Percentiles rank a stretch among this genome's conserved stretches.
phyloP scores from a whole-genome alignment of 192 early-diverging fungal species.

The Coemansia sp. region DNA sequence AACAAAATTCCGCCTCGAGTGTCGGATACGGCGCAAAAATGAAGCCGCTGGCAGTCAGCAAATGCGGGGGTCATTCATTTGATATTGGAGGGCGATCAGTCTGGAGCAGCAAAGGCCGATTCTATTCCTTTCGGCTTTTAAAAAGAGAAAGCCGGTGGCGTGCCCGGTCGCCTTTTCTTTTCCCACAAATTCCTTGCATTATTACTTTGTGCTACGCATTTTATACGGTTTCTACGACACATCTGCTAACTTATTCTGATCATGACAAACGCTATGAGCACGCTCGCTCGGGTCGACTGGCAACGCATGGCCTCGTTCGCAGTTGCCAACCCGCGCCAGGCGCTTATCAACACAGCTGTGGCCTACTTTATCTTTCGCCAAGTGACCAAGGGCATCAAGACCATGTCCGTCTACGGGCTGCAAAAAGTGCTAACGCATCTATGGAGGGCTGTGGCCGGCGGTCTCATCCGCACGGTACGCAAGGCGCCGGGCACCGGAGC shows the following conservation, averaged over 20 bases:
- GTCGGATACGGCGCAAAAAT: background rate
- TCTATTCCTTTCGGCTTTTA: too few relatives aligned
- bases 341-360: constrained; percentile 37
- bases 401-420: constrained; percentile 42
- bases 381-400: constrained; percentile 22
- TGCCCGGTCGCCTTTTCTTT: background rate
- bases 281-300: constrained; percentile 51
- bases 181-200: background rate
- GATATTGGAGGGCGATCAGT: background rate
- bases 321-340: constrained; percentile 43
- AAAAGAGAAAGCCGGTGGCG: background rate
- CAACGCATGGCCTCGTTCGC: constrained; percentile 34
- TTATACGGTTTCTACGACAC: background rate
- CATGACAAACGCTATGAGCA: constrained; percentile 49
- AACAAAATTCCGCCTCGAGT: background rate
- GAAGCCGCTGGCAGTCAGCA: background rate
- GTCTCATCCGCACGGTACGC: constrained; percentile 35
- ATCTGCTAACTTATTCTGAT: background rate
- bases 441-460: constrained; percentile 35
- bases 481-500: constrained; percentile 57
- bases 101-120: background rate
- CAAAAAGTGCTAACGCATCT: constrained; percentile 20
- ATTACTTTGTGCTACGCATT: constrained; percentile 7
- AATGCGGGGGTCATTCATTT: background rate
- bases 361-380: constrained; percentile 50